phyloP scores from a whole-genome alignment of 495 filamentous ascomycete species.

The Pyrenula aspistea region DNA sequence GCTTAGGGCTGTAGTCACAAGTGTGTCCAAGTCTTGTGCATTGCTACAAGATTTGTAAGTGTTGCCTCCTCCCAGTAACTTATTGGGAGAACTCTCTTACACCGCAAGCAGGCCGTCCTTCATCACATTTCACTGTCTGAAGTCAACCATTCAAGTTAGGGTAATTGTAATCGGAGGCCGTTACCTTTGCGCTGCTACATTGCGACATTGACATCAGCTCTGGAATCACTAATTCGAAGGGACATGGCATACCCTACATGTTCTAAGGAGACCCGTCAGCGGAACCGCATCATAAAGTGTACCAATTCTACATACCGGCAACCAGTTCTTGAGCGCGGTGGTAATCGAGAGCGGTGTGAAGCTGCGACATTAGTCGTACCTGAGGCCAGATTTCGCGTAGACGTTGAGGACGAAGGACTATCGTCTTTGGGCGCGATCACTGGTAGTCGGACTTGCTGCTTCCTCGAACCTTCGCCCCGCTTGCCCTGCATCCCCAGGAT shows the following conservation, averaged over 20 bases:
- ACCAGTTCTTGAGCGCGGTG: conserved; percentile 38
- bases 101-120: conserved; percentile 39
- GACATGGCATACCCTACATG: conserved; percentile 32
- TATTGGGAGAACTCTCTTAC: conserved; percentile 13
- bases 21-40: conserved; percentile 41
- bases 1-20: conserved; percentile 44
- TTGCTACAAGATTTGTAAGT: conserved; percentile 23
- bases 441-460: conserved; percentile 26
- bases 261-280: conserved; percentile 22
- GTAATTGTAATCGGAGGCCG: conserved; percentile 2
- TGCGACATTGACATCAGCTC: conserved; percentile 1
- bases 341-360: conserved; percentile 34
- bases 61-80: background rate
- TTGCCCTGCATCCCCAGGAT: conserved; percentile 23
- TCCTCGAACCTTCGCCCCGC: conserved; percentile 21
- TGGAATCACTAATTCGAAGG: background rate
- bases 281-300: conserved; percentile 5
- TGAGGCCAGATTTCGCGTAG: conserved; percentile 2
- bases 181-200: conserved; percentile 38
- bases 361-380: conserved; percentile 13
- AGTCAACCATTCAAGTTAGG: conserved; percentile 2
- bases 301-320: conserved; percentile 41
- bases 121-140: conserved; percentile 37
- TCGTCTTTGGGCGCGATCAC: conserved; percentile 39
- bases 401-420: conserved; percentile 3